Base-by-base conservation (phyloP, 106 monocot species). In the Alisma plantagoaquatica region DNA sequence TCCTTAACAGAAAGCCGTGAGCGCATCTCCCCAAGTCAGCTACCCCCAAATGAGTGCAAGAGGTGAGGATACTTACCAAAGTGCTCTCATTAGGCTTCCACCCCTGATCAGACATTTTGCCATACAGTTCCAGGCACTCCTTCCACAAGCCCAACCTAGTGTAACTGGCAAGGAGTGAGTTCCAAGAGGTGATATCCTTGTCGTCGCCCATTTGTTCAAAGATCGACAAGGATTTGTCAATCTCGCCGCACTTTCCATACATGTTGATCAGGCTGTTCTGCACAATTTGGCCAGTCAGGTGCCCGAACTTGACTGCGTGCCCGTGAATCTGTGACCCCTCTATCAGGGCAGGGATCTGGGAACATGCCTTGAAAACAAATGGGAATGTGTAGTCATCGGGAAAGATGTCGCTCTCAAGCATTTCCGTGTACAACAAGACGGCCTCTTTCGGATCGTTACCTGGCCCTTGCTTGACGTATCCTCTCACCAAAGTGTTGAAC, bases 311-410 rank as follows among this genome's bases (percentile, higher is more conserved):
- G 11, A 38, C 21, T 0, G 24, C 46, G 17, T 82, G 82, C 2
- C 70, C 78, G 27, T 92, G 92, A 14, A 82, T 3, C 67, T 92
- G 81, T 26, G 11, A 41, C 51, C 86, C 86, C 56, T 72, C 59
- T 49, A 23, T 20, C 1, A 51, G 33, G 25, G 4, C 66, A 9
- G 56, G 41, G 3, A 79, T 53, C 61, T 53, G 63, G 51, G 73
- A 64, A 27, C 86, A 86, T 1, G 86, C 92, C 70, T 92, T 92
- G 59, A 82, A 49, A 41, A 49, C 71, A 51, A 86, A 78, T 18
- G 86, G 78, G 50, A 86, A 79, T 16, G 92, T 86, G 81, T 68
- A 92, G 27, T 69, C 70, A 45, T 92, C 82, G 1, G 82, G 76
- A 28, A 16, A 10, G 38, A 76, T 47, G 16, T 17, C 53, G 12